phyloP scores from a whole-genome alignment of 2,329 filamentous ascomycete species.

The Nectriaceae sp. region DNA sequence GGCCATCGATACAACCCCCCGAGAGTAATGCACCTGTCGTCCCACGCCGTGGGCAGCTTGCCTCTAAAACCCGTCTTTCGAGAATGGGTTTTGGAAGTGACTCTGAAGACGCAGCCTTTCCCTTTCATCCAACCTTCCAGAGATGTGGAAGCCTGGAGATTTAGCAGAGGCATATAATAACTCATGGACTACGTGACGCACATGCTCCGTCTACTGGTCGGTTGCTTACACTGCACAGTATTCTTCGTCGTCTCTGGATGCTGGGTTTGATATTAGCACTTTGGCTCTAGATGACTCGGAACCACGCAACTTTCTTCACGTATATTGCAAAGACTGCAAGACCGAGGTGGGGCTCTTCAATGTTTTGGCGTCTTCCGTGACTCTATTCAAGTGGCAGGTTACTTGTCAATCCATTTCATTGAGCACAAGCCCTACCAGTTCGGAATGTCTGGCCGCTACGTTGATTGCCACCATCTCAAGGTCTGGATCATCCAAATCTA shows the following conservation, averaged over 20 bases:
- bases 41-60: constrained; percentile 23
- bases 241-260: constrained; percentile 33
- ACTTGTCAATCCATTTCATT: constrained; percentile 36
- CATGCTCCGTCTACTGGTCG: too few species aligned
- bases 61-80: constrained; percentile 39
- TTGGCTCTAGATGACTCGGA: constrained; percentile 27
- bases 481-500: constrained; percentile 59
- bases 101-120: constrained; percentile 37
- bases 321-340: constrained; percentile 49
- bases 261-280: constrained; percentile 32
- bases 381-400: constrained; percentile 61
- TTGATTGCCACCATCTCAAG: constrained; percentile 55
- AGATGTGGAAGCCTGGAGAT: constrained; percentile 52
- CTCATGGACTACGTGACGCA: constrained; percentile 41
- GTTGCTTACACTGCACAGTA: constrained; percentile 38
- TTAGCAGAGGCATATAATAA: constrained; percentile 45
- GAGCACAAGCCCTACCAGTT: constrained; percentile 38
- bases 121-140: constrained; percentile 50
- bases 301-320: constrained; percentile 35
- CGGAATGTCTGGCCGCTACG: constrained; percentile 55
- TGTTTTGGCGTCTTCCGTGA: constrained; percentile 45
- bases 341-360: constrained; percentile 51
- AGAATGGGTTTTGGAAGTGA: constrained; percentile 43
- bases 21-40: constrained; percentile 47
- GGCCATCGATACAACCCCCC: constrained; percentile 72